These are phyloP conservation scores for Magnaporthiopsis rhizophila DNA, from an alignment of 2,329 filamentous ascomycete species.

Conservation along the genomic window DNA sequence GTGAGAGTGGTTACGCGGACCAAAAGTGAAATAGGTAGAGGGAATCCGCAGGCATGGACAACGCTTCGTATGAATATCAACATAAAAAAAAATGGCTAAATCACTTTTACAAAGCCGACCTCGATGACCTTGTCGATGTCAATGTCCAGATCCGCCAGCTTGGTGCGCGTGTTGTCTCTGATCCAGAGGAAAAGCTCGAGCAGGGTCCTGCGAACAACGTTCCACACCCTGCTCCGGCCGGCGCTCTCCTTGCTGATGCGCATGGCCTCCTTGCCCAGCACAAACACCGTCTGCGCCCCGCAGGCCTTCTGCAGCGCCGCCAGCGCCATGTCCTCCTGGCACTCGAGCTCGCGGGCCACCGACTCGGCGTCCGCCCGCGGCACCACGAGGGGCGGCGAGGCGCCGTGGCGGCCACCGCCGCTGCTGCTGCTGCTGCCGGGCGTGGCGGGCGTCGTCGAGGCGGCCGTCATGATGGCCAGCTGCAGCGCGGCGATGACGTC, in stretches of 20 bases:
- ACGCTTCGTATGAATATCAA: not conserved
- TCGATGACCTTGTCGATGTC: constrained; percentile 55
- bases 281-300: constrained; percentile 42
- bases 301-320: constrained; percentile 34
- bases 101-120: constrained; percentile 62
- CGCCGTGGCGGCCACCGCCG: not conserved
- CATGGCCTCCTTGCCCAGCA: constrained; percentile 57
- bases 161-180: constrained; percentile 56
- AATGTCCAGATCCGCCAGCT: constrained; percentile 55
- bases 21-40: too few relatives aligned
- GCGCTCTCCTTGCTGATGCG: constrained; percentile 27
- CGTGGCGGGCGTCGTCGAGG: constrained; percentile 5
- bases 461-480: constrained; percentile 36
- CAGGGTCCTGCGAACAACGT: constrained; percentile 34
- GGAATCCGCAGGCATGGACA: not conserved
- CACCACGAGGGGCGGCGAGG: too few relatives aligned
- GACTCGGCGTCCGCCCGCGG: constrained; percentile 9
- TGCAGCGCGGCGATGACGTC: constrained; percentile 53
- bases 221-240: constrained; percentile 12
- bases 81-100: constrained; percentile 27
- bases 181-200: constrained; percentile 55
- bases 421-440: not conserved
- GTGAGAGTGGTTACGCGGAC: not conserved
- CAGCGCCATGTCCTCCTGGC: constrained; percentile 31
- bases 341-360: constrained; percentile 26